Evolutionary conservation across 2,329 filamentous ascomycete species (phyloP).

Genomic region (Onygena corvina): DNA sequence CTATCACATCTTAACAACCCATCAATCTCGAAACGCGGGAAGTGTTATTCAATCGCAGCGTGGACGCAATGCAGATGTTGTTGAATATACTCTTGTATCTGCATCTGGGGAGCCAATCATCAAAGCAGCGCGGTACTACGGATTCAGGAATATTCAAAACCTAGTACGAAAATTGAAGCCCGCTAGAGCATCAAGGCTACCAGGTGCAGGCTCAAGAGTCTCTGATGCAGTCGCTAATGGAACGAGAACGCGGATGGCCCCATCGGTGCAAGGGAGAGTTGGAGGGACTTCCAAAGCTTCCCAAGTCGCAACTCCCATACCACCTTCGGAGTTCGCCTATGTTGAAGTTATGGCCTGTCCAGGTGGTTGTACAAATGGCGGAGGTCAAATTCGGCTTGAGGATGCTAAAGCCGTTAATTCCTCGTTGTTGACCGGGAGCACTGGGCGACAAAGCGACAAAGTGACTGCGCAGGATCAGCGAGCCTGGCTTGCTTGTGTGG

Average conservation of each 20-base stretch:
- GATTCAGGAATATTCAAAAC: constrained; percentile 97
- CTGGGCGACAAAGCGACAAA: constrained; percentile 32
- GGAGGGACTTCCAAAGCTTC: constrained; percentile 36
- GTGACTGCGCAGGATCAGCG: constrained; percentile 70
- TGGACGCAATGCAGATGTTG: constrained; percentile 81
- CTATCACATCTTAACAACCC: constrained; percentile 66
- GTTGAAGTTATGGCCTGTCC: constrained; percentile 99
- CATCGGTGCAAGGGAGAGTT: not conserved
- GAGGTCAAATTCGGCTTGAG: constrained; percentile 84
- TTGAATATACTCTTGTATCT: constrained; percentile 64
- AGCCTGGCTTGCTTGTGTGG: constrained; percentile 67
- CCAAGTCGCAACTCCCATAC: constrained; percentile 15
- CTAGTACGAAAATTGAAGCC: constrained; percentile 87
- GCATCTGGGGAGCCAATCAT: constrained; percentile 48
- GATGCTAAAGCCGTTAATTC: constrained; percentile 44
- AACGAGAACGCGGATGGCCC: constrained; percentile 39
- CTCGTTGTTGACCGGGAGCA: not conserved
- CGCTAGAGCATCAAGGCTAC: constrained; percentile 62
- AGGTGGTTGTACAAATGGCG: constrained; percentile 95
- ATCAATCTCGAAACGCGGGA: constrained; percentile 58
- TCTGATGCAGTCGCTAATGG: not conserved
- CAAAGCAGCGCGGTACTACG: constrained; percentile 83
- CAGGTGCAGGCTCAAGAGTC: constrained; percentile 42
- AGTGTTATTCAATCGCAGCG: constrained; percentile 58
- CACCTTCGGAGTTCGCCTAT: constrained; percentile 62